phyloP scores from a whole-genome alignment of 2,329 filamentous ascomycete genomes.

The Trichophyton schoenleinii region DNA sequence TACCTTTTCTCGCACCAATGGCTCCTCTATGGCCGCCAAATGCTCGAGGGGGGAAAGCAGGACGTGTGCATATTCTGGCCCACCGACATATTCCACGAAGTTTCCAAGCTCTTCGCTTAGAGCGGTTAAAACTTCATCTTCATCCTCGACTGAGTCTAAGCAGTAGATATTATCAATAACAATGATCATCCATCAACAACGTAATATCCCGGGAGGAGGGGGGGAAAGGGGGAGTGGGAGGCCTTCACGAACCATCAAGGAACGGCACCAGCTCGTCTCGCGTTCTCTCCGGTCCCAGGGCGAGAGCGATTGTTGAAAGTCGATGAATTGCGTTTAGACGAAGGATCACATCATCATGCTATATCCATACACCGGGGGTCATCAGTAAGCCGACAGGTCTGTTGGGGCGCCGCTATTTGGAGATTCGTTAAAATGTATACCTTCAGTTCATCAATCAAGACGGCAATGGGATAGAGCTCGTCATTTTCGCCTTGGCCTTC shows the following conservation, averaged over 20 bases:
- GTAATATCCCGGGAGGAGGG: not conserved
- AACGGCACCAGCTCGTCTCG: slow-evolving; percentile 98
- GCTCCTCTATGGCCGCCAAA: slow-evolving; percentile 94
- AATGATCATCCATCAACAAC: not conserved
- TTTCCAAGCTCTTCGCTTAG: slow-evolving; percentile 91
- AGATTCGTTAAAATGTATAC: slow-evolving; percentile 39
- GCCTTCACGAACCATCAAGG: slow-evolving; percentile 67
- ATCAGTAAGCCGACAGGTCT: not conserved
- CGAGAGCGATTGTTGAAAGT: slow-evolving; percentile 93
- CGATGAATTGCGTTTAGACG: slow-evolving; percentile 97
- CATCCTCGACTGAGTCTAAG: slow-evolving; percentile 96
- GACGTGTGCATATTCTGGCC: slow-evolving; percentile 85
- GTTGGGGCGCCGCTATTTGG: not conserved
- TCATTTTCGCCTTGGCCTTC: slow-evolving; percentile 85
- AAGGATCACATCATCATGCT: slow-evolving; percentile 98
- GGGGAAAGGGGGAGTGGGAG: not conserved
- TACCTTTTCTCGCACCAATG: slow-evolving; percentile 95
- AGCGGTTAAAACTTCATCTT: slow-evolving; percentile 94
- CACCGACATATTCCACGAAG: slow-evolving; percentile 96
- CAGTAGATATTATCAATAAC: not conserved
- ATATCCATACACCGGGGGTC: slow-evolving; percentile 11
- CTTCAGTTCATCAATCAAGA: slow-evolving; percentile 99
- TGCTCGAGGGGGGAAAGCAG: slow-evolving; percentile 96
- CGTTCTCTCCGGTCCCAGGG: slow-evolving; percentile 88
- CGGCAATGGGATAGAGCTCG: slow-evolving; percentile 98